Evolutionary conservation across 2,329 filamentous ascomycete genomes (phyloP), one percentile per base, ranked within the genome.

Genomic region (Sporothrix euskadiensis): DNA sequence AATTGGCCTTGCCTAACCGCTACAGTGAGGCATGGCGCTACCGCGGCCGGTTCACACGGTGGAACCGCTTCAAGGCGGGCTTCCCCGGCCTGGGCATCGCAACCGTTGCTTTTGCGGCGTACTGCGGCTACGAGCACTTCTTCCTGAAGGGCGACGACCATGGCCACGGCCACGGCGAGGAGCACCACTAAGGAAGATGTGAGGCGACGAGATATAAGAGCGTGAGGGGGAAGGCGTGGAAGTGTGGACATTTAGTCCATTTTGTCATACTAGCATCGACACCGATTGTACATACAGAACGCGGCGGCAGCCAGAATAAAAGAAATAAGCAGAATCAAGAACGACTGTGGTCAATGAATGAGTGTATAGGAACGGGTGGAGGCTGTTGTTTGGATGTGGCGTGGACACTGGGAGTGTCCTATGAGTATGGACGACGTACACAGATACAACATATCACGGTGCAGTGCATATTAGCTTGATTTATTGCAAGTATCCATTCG

Each of bases 51-150:
- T 98, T 98, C 86, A 91, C 91, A 77, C 89, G 95, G 79, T 92
- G 87, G 85, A 97, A 97, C 85, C 92, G 96, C 78, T 96, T 98
- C 86, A 94, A 91, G 85, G 86, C 88, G 79, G 86, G 90, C 76
- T 94, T 99, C 81, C 96, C 96, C 52, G 96, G 96, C 75, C 87
- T 99, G 79, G 96, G 96, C 76, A 97, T 95, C 78, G 96, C 94
- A 44, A 92, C 92, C 5, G 94, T 96, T 74, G 94, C 95, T 63
- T 99, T 99, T 82, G 90, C 91, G 69, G 91, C 86, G 76, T 99
- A 99, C 85, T 94, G 94, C 82, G 89, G 88, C 75, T 97, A 94
- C 83, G 96, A 99, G 85, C 89, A 96, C 82, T 84, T 97, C 72
- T 97, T 98, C 83, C 81, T 97, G 78, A 88, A 91, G 80, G 72